Base-by-base conservation (phyloP, 352 stramenopile species). In the Phytophthora pistaciae region DNA sequence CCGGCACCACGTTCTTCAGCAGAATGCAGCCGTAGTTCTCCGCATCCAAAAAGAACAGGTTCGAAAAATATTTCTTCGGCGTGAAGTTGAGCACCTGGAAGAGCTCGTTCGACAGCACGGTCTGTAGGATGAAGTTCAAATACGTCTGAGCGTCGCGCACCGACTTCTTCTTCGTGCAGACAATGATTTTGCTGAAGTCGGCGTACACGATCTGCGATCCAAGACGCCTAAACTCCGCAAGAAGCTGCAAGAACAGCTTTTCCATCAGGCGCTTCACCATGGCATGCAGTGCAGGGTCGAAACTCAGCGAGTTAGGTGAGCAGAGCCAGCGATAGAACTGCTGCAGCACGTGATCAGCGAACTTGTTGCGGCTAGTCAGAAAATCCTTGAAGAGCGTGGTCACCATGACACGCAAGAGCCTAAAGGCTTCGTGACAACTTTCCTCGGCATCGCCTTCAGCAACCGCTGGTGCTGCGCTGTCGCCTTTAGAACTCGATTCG, bases 221-320 rank as follows among this genome's bases (percentile, higher is more conserved):
- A 8, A 99, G 81, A 5, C 96, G 88, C 23, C 97, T 85, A 29
- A 99, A 87, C 66, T 99, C 96, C 10, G 90, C 90, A 14, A 99
- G 85, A 61, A 99, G 73, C 70, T 98, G 85, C 42, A 91, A 63
- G 36, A 97, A 95, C 14, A 98, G 85, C 68, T 98, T 97, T 63
- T 98, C 93, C 97, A 99, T 99, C 5, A 99, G 74, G 4, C 88
- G 84, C 66, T 98, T 96, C 3, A 99, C 91, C 48, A 98, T 88
- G 0, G 94, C 84, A 55, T 99, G 92, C 33, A 99, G 82, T 10
- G 90, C 88, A 5, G 98, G 97, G 66, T 99, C 96, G 76, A 98
- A 98, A 42, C 98, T 87, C 6, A 99, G 68, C 13, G 93, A 86
- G n/a, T 93, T 83, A 1, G 92, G 92, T 25, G 90, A 97, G 46